phyloP scores from a whole-genome alignment of 352 stramenopile species.

The Halophytophthora batemanensis region DNA sequence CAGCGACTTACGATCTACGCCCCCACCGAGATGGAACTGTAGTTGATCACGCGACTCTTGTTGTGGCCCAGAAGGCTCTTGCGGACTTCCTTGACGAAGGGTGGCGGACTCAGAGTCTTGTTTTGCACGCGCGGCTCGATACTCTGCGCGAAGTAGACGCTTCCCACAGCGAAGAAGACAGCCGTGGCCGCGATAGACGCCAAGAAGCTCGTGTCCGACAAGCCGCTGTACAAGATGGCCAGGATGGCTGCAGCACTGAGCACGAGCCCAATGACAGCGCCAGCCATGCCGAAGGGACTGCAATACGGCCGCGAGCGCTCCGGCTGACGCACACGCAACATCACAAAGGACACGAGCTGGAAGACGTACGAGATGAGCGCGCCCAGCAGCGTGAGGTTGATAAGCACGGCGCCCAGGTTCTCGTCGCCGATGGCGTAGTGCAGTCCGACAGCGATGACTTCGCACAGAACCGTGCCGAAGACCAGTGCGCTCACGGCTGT shows the following conservation, averaged over 20 bases:
- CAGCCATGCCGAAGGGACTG: conserved; percentile 37
- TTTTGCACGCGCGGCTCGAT: not conserved
- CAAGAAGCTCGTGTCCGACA: conserved; percentile 36
- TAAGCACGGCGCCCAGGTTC: conserved; percentile 42
- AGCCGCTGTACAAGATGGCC: conserved; percentile 44
- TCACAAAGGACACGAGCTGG: conserved; percentile 43
- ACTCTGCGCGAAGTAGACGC: conserved; percentile 22
- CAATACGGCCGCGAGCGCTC: conserved; percentile 35
- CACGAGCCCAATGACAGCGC: conserved; percentile 34
- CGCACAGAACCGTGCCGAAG: conserved; percentile 20
- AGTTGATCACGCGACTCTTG: conserved; percentile 1
- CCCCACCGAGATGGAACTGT: no score
- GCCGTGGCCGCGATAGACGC: conserved; percentile 37
- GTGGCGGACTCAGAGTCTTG: conserved; percentile 1
- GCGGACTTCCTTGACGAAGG: conserved; percentile 7
- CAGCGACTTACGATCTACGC: no score
- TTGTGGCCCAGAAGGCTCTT: conserved; percentile 23
- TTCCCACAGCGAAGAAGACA: conserved; percentile 34
- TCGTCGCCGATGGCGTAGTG: conserved; percentile 43
- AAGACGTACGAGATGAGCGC: conserved; percentile 52
- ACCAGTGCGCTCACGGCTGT: conserved; percentile 38
- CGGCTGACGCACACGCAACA: conserved; percentile 32
- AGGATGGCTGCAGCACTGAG: conserved; percentile 34
- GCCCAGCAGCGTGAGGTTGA: conserved; percentile 48
- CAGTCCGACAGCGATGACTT: conserved; percentile 32